Base-by-base conservation (phyloP, 1,284 basidiomycete genomes). In the Nidula niveotomentosa region DNA sequence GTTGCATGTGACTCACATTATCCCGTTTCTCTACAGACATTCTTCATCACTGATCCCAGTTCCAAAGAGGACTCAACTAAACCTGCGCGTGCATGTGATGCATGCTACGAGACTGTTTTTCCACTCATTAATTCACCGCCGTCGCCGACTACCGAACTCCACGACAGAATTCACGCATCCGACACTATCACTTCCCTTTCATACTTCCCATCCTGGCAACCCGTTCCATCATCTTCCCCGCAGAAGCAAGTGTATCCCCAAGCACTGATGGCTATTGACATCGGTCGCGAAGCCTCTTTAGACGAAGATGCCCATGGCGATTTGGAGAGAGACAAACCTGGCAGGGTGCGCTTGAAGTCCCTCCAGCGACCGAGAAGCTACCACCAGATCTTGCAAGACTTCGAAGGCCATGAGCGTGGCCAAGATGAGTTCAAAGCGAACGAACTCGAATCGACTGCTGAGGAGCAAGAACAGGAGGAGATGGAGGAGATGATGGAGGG, bases 21-120 rank as follows among this genome's bases (percentile, higher is more conserved):
- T 30, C 30, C 5, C 30, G 23, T 30, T 34, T 45, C 46, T 53
- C 48, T 23, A 12, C 57, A 93, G 91, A 91, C 87, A 1, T 94
- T 93, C 70, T 90, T 86, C 67, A 86, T 93, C 53, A 67, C 84
- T 1, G 86, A 89, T 59, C 69, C 80, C 1, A 76, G 71, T 41
- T 62, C 74, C 1, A 78, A 80, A 58, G 76, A 76, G 9, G 62
- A 65, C 30, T 66, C 73, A 1, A 76, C 73, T 58, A 89, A 89
- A 66, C 77, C 89, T 36, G 90, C 91, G 0, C 80, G 93, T 6
- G 88, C 93, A 2, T 96, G 93, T 67, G 87, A 92, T 57, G 80
- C 85, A 2, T 96, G 93, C 71, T 96, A 90, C 65, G 90, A 93
- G 60, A 84, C 88, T 10, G 88, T 93, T 10, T 96, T 96, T 61